Evolutionary conservation across 2,329 filamentous ascomycete genomes (phyloP).

Genomic region (Falciphora oryzae): DNA sequence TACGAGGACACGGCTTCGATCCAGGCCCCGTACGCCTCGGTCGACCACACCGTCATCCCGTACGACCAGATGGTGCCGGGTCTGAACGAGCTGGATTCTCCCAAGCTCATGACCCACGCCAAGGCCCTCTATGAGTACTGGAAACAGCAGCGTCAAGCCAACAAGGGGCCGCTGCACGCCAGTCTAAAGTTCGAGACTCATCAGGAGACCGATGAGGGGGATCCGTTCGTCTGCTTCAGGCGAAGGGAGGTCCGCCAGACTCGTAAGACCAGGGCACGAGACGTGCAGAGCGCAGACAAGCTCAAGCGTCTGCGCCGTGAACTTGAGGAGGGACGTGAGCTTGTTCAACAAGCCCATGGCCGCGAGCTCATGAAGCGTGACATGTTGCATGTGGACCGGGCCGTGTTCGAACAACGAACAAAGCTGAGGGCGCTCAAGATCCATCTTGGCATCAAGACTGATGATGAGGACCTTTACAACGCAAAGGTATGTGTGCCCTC

Average conservation of each 20-base stretch:
- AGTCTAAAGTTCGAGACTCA: conserved; percentile 90
- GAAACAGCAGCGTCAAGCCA: conserved; percentile 63
- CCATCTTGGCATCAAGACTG: conserved; percentile 80
- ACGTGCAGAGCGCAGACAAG: conserved; percentile 92
- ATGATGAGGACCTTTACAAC: conserved; percentile 92
- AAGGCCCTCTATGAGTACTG: conserved; percentile 87
- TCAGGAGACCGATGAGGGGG: conserved; percentile 88
- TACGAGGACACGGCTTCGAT: conserved; percentile 82
- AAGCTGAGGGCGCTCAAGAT: conserved; percentile 84
- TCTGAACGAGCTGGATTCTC: conserved; percentile 45
- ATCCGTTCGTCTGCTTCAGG: conserved; percentile 97
- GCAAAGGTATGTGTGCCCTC: conserved; percentile 63
- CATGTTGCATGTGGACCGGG: conserved; percentile 65
- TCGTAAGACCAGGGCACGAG: conserved; percentile 87
- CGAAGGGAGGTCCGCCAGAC: conserved; percentile 90
- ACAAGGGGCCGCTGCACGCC: conserved; percentile 69
- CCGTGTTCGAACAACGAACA: conserved; percentile 76
- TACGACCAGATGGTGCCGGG: conserved; percentile 71
- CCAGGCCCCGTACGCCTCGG: conserved; percentile 81
- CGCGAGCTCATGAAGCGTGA: conserved; percentile 78
- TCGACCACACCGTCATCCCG: conserved; percentile 80
- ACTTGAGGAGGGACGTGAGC: conserved; percentile 78
- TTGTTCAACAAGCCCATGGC: conserved; percentile 71
- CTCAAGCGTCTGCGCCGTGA: conserved; percentile 86
- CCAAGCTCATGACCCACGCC: conserved; percentile 51